These are phyloP conservation scores for Cryphonectria naterciae DNA, from an alignment of 2,329 filamentous ascomycete species.

Conservation along the genomic window DNA sequence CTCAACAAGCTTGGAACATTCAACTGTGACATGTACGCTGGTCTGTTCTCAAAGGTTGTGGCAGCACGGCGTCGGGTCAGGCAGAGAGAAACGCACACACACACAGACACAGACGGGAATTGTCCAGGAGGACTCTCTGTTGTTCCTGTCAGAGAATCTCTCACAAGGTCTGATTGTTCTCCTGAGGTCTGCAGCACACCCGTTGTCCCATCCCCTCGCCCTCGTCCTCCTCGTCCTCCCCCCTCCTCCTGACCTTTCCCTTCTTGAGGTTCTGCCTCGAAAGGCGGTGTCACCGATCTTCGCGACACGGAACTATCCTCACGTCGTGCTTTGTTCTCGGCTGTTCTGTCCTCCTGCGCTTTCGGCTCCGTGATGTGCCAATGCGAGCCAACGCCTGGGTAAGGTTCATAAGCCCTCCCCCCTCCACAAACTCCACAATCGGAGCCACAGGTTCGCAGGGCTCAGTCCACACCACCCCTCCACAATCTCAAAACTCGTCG, in stretches of 20 bases:
- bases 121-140: background rate
- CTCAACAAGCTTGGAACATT: background rate
- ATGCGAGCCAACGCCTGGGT: background rate
- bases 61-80: background rate
- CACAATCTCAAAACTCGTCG: conserved; percentile 1
- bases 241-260: background rate
- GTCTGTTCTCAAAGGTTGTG: background rate
- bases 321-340: background rate
- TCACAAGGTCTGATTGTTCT: conserved; percentile 1
- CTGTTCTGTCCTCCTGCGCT: background rate
- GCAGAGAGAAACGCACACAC: background rate
- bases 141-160: background rate
- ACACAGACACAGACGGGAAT: background rate
- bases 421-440: background rate
- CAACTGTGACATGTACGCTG: conserved; percentile 1
- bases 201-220: background rate
- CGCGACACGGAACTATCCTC: background rate
- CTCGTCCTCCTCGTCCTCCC: background rate
- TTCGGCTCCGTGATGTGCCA: background rate
- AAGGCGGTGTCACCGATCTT: conserved; percentile 22
- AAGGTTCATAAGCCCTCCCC: conserved; percentile 21
- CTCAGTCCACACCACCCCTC: conserved; percentile 11
- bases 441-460: conserved; percentile 16
- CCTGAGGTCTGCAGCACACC: conserved; percentile 15
- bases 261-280: conserved; percentile 9